Evolutionary conservation across 2,329 filamentous ascomycete species (phyloP).

Genomic region (Cladosporium sphaerospermum): DNA sequence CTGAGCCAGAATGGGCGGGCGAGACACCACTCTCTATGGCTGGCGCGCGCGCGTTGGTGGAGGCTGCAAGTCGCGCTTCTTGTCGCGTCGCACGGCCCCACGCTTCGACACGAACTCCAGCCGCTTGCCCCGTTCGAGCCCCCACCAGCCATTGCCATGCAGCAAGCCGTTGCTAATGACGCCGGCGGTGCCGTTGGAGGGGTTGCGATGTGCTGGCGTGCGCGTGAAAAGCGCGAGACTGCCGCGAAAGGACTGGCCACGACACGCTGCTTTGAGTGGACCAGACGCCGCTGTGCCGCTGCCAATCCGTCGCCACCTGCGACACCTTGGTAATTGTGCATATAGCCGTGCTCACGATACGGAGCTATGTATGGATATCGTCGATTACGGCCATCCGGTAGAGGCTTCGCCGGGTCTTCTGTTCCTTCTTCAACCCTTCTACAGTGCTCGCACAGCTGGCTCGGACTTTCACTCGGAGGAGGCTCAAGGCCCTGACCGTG

Average conservation of each 20-base stretch:
- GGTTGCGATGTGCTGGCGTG: neutral
- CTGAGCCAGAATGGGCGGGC: neutral
- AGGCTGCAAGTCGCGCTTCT: neutral
- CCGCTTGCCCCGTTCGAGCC: neutral
- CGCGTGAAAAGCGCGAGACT: constrained; percentile 6
- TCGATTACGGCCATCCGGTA: too few relatives aligned
- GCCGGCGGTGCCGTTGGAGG: constrained; percentile 3
- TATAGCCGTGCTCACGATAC: too few relatives aligned
- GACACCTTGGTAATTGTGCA: too few relatives aligned
- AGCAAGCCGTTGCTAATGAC: constrained; percentile 4
- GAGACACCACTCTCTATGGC: neutral
- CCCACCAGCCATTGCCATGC: constrained; percentile 8
- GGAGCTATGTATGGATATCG: too few relatives aligned
- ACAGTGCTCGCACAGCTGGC: too few relatives aligned
- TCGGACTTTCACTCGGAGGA: too few relatives aligned
- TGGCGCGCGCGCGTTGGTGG: neutral
- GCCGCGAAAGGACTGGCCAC: constrained; percentile 10
- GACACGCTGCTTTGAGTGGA: neutral
- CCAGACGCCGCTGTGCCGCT: neutral
- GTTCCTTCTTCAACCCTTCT: too few relatives aligned
- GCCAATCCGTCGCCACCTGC: too few relatives aligned
- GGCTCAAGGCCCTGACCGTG: too few relatives aligned
- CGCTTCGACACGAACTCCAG: neutral
- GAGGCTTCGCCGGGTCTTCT: too few relatives aligned
- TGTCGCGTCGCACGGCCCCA: neutral